Evolutionary conservation across 768 basidiomycete species (phyloP).

Genomic region (Russula sp.): DNA sequence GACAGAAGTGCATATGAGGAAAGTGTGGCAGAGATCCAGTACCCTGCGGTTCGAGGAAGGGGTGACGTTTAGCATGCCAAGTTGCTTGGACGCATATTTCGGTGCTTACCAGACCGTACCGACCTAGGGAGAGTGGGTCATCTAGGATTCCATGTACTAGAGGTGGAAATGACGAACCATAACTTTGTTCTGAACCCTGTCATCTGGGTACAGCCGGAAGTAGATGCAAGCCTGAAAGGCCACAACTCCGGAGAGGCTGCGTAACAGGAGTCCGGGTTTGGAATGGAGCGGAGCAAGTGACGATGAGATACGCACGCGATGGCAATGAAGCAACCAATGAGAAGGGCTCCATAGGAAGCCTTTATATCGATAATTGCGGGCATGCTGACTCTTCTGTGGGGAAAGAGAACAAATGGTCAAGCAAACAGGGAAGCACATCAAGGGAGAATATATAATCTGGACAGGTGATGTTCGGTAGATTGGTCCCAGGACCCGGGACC

Average conservation of each 20-base stretch:
- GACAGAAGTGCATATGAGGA: constrained; percentile 21
- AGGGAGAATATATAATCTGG: background rate
- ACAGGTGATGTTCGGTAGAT: background rate
- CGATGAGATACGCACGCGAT: constrained; percentile 14
- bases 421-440: background rate
- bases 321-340: constrained; percentile 24
- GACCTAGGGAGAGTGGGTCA: constrained; percentile 17
- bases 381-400: constrained; percentile 11
- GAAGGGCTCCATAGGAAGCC: constrained; percentile 20
- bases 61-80: background rate
- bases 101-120: constrained; percentile 20
- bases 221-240: constrained; percentile 24
- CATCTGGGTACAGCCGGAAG: constrained; percentile 20
- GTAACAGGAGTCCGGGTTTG: background rate
- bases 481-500: background rate
- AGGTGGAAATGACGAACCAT: constrained; percentile 13
- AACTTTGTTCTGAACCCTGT: constrained; percentile 10
- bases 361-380: constrained; percentile 21
- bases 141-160: background rate
- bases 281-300: background rate
- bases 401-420: background rate
- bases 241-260: constrained; percentile 29
- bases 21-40: constrained; percentile 23
- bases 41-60: constrained; percentile 12
- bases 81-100: background rate